phyloP scores from a whole-genome alignment of 345 rosid genomes.

The Orychophragmus violaceus region DNA sequence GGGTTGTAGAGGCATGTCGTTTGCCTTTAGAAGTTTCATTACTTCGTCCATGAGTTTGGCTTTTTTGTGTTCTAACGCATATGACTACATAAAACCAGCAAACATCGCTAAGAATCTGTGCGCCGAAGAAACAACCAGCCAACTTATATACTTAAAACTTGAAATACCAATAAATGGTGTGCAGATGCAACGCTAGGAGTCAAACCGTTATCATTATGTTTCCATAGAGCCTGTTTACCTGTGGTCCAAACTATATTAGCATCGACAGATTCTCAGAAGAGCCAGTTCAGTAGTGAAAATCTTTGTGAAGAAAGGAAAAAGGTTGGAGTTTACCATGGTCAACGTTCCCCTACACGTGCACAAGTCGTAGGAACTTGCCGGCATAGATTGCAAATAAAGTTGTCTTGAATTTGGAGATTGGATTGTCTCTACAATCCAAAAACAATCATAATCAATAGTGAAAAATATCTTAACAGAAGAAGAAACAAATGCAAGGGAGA shows the following conservation, averaged over 20 bases:
- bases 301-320: neutral
- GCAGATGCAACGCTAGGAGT: conserved; percentile 71
- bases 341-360: conserved; percentile 54
- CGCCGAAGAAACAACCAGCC: neutral
- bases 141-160: neutral
- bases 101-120: neutral
- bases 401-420: conserved; percentile 69
- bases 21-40: conserved; percentile 51
- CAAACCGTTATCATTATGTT: conserved; percentile 73
- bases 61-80: conserved; percentile 58
- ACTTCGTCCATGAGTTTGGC: conserved; percentile 52
- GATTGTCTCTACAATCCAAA: conserved; percentile 63
- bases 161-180: conserved; percentile 64
- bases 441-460: neutral
- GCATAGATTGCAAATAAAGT: conserved; percentile 74
- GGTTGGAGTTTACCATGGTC: conserved; percentile 47
- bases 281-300: neutral
- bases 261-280: neutral
- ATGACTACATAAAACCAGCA: conserved; percentile 34
- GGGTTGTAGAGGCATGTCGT: conserved; percentile 54
- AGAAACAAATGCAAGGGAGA: neutral
- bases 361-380: conserved; percentile 71
- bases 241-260: neutral
- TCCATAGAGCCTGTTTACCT: conserved; percentile 70
- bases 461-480: neutral